Base-by-base conservation (phyloP, 1,139 yeast genomes). In the Diutina sp. region DNA sequence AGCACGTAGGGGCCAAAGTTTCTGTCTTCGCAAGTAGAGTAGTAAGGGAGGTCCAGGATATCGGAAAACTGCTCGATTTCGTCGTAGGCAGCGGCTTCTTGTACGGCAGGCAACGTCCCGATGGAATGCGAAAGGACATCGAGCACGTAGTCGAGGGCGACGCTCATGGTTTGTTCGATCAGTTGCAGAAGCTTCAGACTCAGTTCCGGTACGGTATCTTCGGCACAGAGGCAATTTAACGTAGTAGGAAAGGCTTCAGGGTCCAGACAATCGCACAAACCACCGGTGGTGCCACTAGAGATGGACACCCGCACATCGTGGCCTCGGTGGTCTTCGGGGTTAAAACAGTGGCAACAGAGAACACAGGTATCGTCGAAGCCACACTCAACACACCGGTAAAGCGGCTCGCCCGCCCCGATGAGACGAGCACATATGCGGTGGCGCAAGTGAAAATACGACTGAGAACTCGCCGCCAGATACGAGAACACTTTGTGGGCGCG, bases 201-300 rank as follows among this genome's bases (percentile, higher is more conserved):
- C 41, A 35, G n/a, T 14, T n/a, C 21, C 21, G 53, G 29, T 2
- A 48, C 21, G 55, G 58, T 14, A 57, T 54, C 29, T 2, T 12
- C 9, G 53, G 53, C 58, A 41, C 62, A 60, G 53, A 65, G 67
- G 67, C 97, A 91, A 57, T 80, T 71, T 56, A 84, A 71, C 8
- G 14, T 46, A 3, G 72, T 69, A 6, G 66, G 67, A 84, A 96
- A 91, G 0, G 96, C 95, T 60, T 85, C 89, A 0, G 80, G 76
- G 66, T 93, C 97, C 1, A 98, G 97, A 71, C 98, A 93, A 67
- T 93, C 97, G 67, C 98, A 93, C 28, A 85, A 79, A 1, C 91
- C 89, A 11, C 78, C 81, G 55, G 74, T 73, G 6, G 63, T 63
- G 1, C 80, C 84, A 2, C 67, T 61, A 4, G 88, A 77, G 11